A percentile compares a stretch with the other conserved stretches of the same genome.
phyloP scores from a whole-genome alignment of 2,329 filamentous ascomycete genomes.

The Lachnellula occidentalis region DNA sequence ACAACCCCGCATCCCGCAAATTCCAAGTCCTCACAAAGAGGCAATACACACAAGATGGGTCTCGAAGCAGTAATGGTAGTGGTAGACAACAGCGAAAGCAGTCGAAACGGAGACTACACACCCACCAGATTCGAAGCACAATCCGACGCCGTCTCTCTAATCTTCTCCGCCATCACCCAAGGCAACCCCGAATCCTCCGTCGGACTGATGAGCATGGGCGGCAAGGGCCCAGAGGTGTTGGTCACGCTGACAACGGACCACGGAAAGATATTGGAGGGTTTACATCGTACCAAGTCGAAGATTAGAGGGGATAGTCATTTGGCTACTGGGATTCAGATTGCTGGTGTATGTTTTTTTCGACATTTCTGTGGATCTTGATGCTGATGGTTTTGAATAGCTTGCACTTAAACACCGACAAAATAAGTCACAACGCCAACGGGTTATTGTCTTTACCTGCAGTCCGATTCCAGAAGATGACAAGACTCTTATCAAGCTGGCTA shows the following conservation, averaged over 20 bases:
- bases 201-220: conserved; percentile 97
- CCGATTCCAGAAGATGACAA: conserved; percentile 87
- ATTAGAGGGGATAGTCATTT: conserved; percentile 86
- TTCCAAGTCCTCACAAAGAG: conserved; percentile 4
- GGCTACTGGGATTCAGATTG: conserved; percentile 91
- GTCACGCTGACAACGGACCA: conserved; percentile 95
- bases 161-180: conserved; percentile 93
- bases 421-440: conserved; percentile 91
- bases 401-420: conserved; percentile 97
- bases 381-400: conserved; percentile 49
- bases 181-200: conserved; percentile 96
- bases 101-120: conserved; percentile 88
- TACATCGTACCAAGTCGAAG: conserved; percentile 85
- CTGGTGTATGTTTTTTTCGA: conserved; percentile 59
- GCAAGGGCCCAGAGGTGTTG: conserved; percentile 93
- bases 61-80: conserved; percentile 99
- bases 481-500: conserved; percentile 80
- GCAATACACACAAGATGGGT: conserved; percentile 67
- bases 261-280: conserved; percentile 86
- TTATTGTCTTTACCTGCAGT: conserved; percentile 95
- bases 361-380: not conserved
- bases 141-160: conserved; percentile 87
- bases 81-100: conserved; percentile 98
- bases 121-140: conserved; percentile 96
- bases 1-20: not conserved